A percentile compares a stretch with the other conserved stretches of the same genome.
Evolutionary conservation across 495 filamentous ascomycete species (phyloP).

Genomic region (Tuber borchii): DNA sequence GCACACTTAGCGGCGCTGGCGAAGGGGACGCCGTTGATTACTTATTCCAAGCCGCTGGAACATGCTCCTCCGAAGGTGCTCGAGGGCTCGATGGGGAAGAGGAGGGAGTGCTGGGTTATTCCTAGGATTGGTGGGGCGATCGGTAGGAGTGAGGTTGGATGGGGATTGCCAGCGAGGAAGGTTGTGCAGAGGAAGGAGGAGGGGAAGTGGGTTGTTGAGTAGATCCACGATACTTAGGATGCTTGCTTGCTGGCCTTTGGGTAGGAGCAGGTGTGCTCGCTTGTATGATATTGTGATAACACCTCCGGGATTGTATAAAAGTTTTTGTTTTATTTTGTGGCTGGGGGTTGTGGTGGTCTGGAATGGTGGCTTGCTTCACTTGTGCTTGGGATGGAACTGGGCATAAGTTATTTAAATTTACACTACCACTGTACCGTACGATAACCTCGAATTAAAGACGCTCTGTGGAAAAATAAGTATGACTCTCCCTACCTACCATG

Average conservation of each 20-base stretch:
- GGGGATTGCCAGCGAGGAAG: constrained; percentile 77
- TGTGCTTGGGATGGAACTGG: background rate
- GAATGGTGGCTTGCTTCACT: background rate
- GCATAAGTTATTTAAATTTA: background rate
- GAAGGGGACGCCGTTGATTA: constrained; percentile 75
- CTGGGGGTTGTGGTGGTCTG: background rate
- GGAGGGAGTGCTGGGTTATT: constrained; percentile 74
- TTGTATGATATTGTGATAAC: background rate
- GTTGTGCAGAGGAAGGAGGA: constrained; percentile 68
- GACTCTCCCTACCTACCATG: background rate
- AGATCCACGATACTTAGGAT: constrained; percentile 19
- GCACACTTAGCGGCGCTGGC: constrained; percentile 72
- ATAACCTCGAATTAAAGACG: background rate
- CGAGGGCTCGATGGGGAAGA: constrained; percentile 47
- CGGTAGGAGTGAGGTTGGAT: constrained; percentile 58
- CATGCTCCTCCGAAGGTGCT: constrained; percentile 51
- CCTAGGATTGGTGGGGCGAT: constrained; percentile 61
- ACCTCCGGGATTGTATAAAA: background rate
- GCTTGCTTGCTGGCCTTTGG: background rate
- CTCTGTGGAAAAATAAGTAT: background rate
- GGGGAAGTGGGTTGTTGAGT: constrained; percentile 74
- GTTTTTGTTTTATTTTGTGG: background rate
- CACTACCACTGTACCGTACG: background rate
- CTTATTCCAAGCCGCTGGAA: constrained; percentile 86
- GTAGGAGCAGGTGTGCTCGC: background rate